Evolutionary conservation across 306 rosid genomes (phyloP).

Genomic region (Cucumis hystrix): DNA sequence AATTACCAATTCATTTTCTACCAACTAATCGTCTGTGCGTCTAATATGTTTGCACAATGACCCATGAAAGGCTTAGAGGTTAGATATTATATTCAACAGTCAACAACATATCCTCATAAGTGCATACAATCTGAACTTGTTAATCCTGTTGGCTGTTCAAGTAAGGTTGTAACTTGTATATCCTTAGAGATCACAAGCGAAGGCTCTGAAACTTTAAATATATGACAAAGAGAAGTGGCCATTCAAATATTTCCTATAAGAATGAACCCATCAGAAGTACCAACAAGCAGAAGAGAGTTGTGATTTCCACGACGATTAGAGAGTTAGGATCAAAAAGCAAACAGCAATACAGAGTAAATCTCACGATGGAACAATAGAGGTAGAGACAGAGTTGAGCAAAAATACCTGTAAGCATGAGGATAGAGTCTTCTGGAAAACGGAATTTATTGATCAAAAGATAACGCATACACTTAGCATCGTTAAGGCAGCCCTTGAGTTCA

Average conservation of each 20-base stretch:
- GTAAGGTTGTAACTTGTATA: no score
- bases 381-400: neutral
- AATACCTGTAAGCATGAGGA: constrained; percentile 89
- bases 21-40: neutral
- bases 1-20: neutral
- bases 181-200: neutral
- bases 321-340: neutral
- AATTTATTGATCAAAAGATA: constrained; percentile 66
- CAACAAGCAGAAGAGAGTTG: neutral
- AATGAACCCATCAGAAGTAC: neutral
- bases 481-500: constrained; percentile 89
- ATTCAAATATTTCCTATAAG: neutral
- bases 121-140: neutral
- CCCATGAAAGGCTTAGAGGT: neutral
- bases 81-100: neutral
- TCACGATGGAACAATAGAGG: neutral
- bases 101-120: neutral
- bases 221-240: neutral
- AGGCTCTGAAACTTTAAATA: neutral
- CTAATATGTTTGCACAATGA: neutral
- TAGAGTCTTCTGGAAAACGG: constrained; percentile 61
- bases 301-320: neutral
- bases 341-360: neutral
- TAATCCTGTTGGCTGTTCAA: no score
- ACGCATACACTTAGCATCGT: constrained; percentile 89